Conservation (phyloP, 176 grass and related monocot species). For the Neostapfia colusana region DNA sequence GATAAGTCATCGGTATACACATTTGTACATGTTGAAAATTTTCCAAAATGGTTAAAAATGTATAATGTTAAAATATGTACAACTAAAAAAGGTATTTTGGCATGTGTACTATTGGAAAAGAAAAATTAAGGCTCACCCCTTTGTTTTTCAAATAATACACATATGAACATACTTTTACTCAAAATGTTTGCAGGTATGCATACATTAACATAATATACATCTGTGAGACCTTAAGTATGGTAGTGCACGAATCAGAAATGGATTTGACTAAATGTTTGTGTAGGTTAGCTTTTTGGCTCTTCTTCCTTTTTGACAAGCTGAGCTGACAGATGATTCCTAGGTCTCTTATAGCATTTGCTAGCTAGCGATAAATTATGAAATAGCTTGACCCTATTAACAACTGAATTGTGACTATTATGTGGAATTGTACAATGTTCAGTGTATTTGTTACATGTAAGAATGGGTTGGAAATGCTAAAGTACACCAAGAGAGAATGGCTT, state of each 20-base stretch:
- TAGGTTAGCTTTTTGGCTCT: slow-evolving; percentile 12
- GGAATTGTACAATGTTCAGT: neutral
- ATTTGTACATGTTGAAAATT: neutral
- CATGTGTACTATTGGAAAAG: neutral
- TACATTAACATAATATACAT: neutral
- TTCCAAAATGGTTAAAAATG: neutral
- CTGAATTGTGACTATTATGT: neutral
- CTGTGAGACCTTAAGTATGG: neutral
- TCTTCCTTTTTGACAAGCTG: slow-evolving; percentile 2
- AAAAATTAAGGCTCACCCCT: neutral
- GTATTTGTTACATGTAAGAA: slow-evolving; percentile 4
- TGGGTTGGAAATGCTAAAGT: neutral
- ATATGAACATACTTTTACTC: neutral
- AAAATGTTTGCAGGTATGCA: neutral
- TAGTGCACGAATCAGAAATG: slow-evolving; percentile 2
- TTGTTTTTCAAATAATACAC: neutral
- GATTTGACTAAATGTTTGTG: neutral
- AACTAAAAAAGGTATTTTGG: too few relatives aligned
- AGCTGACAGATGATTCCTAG: neutral
- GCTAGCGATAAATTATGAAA: neutral
- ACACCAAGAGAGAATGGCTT: neutral
- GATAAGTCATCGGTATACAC: neutral
- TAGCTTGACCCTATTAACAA: neutral
- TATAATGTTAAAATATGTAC: slow-evolving; percentile 3
- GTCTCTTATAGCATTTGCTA: slow-evolving; percentile 12